Evolutionary conservation across 495 filamentous ascomycete species (phyloP).

Genomic region (Podospora pseudocomata): DNA sequence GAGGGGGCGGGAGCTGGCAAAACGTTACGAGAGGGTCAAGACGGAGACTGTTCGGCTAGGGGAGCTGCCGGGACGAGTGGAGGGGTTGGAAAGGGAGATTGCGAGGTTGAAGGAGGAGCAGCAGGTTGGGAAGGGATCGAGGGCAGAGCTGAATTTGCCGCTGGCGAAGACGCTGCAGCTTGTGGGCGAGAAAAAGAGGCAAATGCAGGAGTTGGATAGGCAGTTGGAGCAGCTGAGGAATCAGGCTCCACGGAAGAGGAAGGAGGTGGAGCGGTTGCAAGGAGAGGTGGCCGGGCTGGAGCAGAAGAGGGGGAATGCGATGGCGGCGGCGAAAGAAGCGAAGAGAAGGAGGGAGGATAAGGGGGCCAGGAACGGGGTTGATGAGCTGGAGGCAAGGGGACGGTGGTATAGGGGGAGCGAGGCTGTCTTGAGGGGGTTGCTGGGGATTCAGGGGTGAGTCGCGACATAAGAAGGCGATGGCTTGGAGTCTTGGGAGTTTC

Average conservation of each 20-base stretch:
- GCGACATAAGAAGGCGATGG: background rate
- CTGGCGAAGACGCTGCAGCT: constrained; percentile 56
- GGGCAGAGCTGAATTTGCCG: constrained; percentile 48
- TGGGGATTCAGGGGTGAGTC: constrained; percentile 39
- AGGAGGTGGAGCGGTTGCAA: constrained; percentile 67
- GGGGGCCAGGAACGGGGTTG: constrained; percentile 59
- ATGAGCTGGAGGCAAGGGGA: constrained; percentile 78
- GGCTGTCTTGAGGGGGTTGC: constrained; percentile 60
- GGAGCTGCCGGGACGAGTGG: constrained; percentile 61
- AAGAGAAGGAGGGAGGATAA: constrained; percentile 66
- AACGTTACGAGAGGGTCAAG: constrained; percentile 58
- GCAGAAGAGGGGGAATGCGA: constrained; percentile 61
- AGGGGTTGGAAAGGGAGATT: constrained; percentile 58
- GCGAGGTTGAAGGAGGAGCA: constrained; percentile 46
- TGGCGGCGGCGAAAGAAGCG: constrained; percentile 73
- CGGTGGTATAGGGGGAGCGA: constrained; percentile 78
- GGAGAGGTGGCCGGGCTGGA: constrained; percentile 70
- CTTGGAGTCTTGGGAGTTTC: background rate
- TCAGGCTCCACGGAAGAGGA: constrained; percentile 64
- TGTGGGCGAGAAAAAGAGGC: constrained; percentile 56
- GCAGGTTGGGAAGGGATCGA: constrained; percentile 19
- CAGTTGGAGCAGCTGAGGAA: constrained; percentile 63
- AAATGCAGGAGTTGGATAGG: constrained; percentile 61
- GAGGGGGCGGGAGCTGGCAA: constrained; percentile 57
- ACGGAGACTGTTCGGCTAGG: constrained; percentile 56